Evolutionary conservation across 1,284 basidiomycete genomes (phyloP), one percentile per base, ranked within the genome.

Genomic region (Rhizoctonia solani): DNA sequence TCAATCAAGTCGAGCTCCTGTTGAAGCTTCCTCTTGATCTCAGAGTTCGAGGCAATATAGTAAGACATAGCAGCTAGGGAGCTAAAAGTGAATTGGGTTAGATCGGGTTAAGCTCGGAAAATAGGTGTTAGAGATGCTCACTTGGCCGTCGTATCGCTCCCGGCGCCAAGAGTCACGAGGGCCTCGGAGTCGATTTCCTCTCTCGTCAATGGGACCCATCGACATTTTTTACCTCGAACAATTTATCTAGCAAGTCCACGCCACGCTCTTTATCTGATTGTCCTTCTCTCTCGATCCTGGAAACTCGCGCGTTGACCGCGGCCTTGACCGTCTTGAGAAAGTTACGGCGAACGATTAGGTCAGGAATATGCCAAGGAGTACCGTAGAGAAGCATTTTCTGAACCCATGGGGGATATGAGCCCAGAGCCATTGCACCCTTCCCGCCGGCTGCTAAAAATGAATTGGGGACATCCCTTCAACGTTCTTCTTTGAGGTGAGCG

Each of bases 231-330:
- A 44, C 5, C 5, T 44, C 41, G 5, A 44, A 21, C 41, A 44
- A 44, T 16, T 44, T 44, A 5, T 44, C 41, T 4, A 44, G 5
- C 4, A 44, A 4, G 14, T 44, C 41, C n/a, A 16, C 5, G 4
- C 19, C 4, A 4, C 5, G 19, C 5, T 4, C 41, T 44, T 16
- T 4, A 44, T 4, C 30, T 27, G 4, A 16, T 19, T 1, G 50
- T 21, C 14, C 14, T 44, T 11, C 50, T 53, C 50, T 80, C 5
- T 81, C 81, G 94, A 76, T 9, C 93, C 85, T 71, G 87, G 85
- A 65, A 87, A 84, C 16, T 8, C 8, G 9, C 16, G 37, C 37
- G 8, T 8, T 16, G 9, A 39, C 16, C 9, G 37, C 16, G 16
- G 16, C 11, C 32, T 34, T 34, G 4, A 34, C 11, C 32, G 4